Evolutionary conservation across 2,329 filamentous ascomycete genomes (phyloP).

Genomic region (Fusarium chaquense): DNA sequence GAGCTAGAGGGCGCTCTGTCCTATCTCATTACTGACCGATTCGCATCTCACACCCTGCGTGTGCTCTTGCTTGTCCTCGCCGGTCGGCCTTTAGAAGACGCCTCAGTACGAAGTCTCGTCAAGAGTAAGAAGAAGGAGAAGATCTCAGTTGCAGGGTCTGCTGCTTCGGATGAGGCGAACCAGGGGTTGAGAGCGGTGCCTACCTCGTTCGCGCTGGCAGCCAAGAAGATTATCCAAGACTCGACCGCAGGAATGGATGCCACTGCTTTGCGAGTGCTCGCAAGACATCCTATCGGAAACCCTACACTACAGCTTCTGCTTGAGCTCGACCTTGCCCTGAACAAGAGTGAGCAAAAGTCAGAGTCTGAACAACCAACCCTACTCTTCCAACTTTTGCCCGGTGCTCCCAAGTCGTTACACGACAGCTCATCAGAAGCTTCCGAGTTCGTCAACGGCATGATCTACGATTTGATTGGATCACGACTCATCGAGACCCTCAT

Average conservation of each 20-base stretch:
- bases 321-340: constrained; percentile 83
- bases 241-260: constrained; percentile 81
- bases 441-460: constrained; percentile 83
- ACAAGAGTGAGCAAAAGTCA: constrained; percentile 64
- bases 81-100: constrained; percentile 80
- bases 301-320: constrained; percentile 92
- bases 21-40: constrained; percentile 85
- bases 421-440: constrained; percentile 79
- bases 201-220: constrained; percentile 78
- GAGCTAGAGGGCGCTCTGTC: constrained; percentile 89
- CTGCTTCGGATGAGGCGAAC: constrained; percentile 62
- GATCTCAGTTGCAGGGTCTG: constrained; percentile 70
- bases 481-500: constrained; percentile 90
- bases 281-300: constrained; percentile 90
- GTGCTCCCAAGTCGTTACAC: constrained; percentile 75
- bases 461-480: constrained; percentile 92
- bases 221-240: constrained; percentile 85
- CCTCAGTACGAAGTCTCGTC: constrained; percentile 77
- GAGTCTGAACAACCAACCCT: constrained; percentile 63
- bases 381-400: constrained; percentile 82
- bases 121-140: constrained; percentile 95
- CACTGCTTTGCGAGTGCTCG: constrained; percentile 83
- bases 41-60: constrained; percentile 90
- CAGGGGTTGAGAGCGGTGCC: constrained; percentile 72
- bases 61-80: constrained; percentile 88